Base-by-base conservation (phyloP, 2,329 filamentous ascomycete species). In the Rhinocladiella similis region DNA sequence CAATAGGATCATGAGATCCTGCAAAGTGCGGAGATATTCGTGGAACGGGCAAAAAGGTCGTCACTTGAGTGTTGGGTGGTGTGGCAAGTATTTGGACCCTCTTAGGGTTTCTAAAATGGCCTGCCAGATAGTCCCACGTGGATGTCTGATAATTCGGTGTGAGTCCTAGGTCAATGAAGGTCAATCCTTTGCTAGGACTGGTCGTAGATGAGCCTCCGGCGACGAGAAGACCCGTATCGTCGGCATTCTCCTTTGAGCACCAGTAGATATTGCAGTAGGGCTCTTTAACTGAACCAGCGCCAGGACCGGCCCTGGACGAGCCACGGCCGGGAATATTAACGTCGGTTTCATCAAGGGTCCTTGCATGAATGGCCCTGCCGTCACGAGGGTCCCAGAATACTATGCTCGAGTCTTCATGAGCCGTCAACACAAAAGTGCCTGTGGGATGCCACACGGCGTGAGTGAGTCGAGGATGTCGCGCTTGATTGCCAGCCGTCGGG, bases 381-480 rank as follows among this genome's bases (percentile, higher is more conserved):
- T 97, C 93, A 66, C 91, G 95, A 1, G 88, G 79, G 71, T 99
- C 94, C 92, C 93, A 99, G 64, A 97, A 88, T 0, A 96, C 93
- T 46, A 99, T 77, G 65, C 90, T 96, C 33, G 89, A 88, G 69
- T 99, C 94, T 54, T 96, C 91, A 68, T 97, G 89, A 1, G 87
- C 89, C 0, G 91, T 96, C 63, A 94, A 70, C 36, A 97, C 76
- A 67, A 96, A 96, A 0, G 90, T 95, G 0, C 92, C 94, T 1
- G 90, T 96, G 0, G 94, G 94, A 74, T 99, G 94, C 92, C 93
- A 99, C 14, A 93, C 72, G 1, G 91, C 92, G 65, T 96, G 89
- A 1, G 87, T 90, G 59, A 97, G 74, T 56, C 82, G 83, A 13
- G 93, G 94, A 65, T 80, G 84, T 49, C 92, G 84, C 57, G 82